phyloP scores from a whole-genome alignment of 108 stramenopile species.

The Schizochytrium sp. region DNA sequence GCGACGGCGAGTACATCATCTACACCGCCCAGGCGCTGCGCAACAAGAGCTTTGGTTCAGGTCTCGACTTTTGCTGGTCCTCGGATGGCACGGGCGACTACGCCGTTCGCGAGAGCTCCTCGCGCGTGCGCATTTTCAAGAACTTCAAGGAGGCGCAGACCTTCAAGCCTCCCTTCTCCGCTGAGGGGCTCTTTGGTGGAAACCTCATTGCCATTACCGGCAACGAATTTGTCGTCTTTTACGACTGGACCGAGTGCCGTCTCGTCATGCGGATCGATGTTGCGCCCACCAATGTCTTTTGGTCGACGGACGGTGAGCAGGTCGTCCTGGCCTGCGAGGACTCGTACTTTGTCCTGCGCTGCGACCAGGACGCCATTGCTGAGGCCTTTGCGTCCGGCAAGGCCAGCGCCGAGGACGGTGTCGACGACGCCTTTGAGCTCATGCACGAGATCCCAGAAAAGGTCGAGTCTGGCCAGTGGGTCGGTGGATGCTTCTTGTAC shows the following conservation, averaged over 20 bases:
- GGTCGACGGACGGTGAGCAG: slow-evolving; percentile 88
- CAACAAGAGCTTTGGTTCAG: slow-evolving; percentile 94
- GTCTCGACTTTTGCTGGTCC: slow-evolving; percentile 95
- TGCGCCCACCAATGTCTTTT: slow-evolving; percentile 61
- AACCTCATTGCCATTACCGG: slow-evolving; percentile 83
- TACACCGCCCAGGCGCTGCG: slow-evolving; percentile 93
- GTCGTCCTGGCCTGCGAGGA: slow-evolving; percentile 81
- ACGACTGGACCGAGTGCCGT: slow-evolving; percentile 87
- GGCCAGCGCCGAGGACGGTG: slow-evolving; percentile 79
- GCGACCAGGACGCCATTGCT: slow-evolving; percentile 67
- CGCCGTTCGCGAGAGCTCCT: slow-evolving; percentile 84
- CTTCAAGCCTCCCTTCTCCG: slow-evolving; percentile 75
- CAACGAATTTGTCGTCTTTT: slow-evolving; percentile 80
- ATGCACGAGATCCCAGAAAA: slow-evolving; percentile 79
- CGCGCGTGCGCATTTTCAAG: slow-evolving; percentile 82
- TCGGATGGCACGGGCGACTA: slow-evolving; percentile 90
- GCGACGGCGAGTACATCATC: slow-evolving; percentile 99
- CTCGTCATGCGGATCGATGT: slow-evolving; percentile 93
- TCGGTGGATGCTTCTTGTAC: slow-evolving; percentile 98
- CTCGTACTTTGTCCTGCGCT: slow-evolving; percentile 76
- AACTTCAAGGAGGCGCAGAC: slow-evolving; percentile 79
- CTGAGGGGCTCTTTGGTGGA: slow-evolving; percentile 89
- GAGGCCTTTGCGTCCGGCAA: slow-evolving; percentile 70
- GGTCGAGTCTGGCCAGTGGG: slow-evolving; percentile 91
- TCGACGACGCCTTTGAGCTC: slow-evolving; percentile 89